These are phyloP conservation scores for Penicillium sp. DNA, from an alignment of 2,329 filamentous ascomycete genomes.

Conservation along the genomic window DNA sequence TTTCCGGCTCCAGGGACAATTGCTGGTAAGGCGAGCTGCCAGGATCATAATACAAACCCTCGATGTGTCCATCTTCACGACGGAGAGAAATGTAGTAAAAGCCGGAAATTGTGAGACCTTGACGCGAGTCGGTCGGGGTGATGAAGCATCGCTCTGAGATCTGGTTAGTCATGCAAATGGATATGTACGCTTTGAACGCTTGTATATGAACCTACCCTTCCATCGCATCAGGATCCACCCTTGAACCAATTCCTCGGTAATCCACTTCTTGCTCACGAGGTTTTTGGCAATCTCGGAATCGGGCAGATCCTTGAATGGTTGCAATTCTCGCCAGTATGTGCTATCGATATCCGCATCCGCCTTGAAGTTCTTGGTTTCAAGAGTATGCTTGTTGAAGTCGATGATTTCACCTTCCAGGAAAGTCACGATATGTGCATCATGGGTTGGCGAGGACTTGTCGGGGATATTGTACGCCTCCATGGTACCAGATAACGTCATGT, in stretches of 20 bases:
- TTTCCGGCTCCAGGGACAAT: conserved; percentile 46
- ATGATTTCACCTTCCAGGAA: conserved; percentile 71
- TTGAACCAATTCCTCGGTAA: conserved; percentile 43
- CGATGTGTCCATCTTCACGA: conserved; percentile 49
- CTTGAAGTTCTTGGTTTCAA: conserved; percentile 52
- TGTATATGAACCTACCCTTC: conserved; percentile 44
- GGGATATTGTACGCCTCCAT: conserved; percentile 73
- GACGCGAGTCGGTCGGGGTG: conserved; percentile 48
- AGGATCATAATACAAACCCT: conserved; percentile 54
- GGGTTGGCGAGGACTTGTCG: conserved; percentile 48
- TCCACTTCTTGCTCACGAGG: conserved; percentile 48
- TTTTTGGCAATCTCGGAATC: conserved; percentile 49
- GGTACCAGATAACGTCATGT: conserved; percentile 65
- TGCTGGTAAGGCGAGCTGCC: conserved; percentile 54
- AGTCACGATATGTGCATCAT: conserved; percentile 59
- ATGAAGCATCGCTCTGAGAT: conserved; percentile 51
- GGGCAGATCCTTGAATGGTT: conserved; percentile 49
- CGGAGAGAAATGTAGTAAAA: conserved; percentile 54
- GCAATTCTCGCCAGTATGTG: conserved; percentile 52
- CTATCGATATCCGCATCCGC: conserved; percentile 50
- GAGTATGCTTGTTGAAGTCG: conserved; percentile 57
- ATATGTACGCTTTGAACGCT: no score
- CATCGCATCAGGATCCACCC: conserved; percentile 56
- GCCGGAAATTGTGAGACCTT: conserved; percentile 53
- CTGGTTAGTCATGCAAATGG: conserved; percentile 12